These are phyloP conservation scores for Xylaria scruposa DNA, from an alignment of 495 filamentous ascomycete genomes.

Conservation along the genomic window DNA sequence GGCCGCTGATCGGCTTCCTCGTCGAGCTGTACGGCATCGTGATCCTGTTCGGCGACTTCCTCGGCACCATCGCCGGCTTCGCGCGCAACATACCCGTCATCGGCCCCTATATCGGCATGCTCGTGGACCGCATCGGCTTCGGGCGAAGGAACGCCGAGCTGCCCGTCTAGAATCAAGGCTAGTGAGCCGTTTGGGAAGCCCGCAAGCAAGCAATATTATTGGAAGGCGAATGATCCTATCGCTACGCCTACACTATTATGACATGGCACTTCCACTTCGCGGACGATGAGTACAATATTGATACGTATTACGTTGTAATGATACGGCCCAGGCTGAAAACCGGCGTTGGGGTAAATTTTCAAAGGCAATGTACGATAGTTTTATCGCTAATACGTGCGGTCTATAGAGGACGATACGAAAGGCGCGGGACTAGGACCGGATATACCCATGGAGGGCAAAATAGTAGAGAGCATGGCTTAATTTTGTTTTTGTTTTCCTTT, in stretches of 20 bases:
- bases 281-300: constrained; percentile 16
- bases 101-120: constrained; percentile 78
- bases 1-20: constrained; percentile 86
- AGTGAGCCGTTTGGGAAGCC: not conserved
- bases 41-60: constrained; percentile 93
- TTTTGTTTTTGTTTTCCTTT: constrained; percentile 6
- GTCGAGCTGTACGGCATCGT: constrained; percentile 93
- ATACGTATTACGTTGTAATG: constrained; percentile 26
- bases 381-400: constrained; percentile 11
- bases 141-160: constrained; percentile 75
- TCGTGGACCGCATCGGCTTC: constrained; percentile 68
- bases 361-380: constrained; percentile 18
- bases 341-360: not conserved
- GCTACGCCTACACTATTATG: constrained; percentile 1
- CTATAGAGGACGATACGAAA: constrained; percentile 15
- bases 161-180: constrained; percentile 60
- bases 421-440: constrained; percentile 20
- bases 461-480: constrained; percentile 13
- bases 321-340: constrained; percentile 9
- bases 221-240: not conserved
- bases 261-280: not conserved
- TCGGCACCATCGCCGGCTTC: constrained; percentile 89
- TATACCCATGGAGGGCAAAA: constrained; percentile 24
- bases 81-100: constrained; percentile 83
- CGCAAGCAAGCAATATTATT: not conserved